Conservation (phyloP, 352 stramenopile species). For the Phytophthora syringae region DNA sequence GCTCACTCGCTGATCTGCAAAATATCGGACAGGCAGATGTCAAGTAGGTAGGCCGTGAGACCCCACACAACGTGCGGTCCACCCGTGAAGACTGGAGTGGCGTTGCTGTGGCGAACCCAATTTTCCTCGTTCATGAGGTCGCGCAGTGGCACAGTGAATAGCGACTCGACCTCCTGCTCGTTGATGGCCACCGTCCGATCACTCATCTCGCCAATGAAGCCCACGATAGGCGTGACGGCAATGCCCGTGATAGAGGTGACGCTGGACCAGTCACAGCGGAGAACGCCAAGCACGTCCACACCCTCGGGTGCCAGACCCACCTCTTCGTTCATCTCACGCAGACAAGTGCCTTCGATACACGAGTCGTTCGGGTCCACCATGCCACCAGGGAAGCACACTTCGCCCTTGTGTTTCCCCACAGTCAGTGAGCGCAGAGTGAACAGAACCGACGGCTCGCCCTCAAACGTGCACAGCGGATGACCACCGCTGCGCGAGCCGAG, state of each 20-base stretch:
- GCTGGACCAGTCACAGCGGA: slow-evolving; percentile 96
- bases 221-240: slow-evolving; percentile 97
- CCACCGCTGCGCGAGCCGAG: slow-evolving; percentile 91
- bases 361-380: slow-evolving; percentile 93
- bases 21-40: slow-evolving; percentile 86
- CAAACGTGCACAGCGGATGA: slow-evolving; percentile 97
- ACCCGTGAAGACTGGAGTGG: slow-evolving; percentile 94
- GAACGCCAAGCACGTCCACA: slow-evolving; percentile 94
- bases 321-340: slow-evolving; percentile 98
- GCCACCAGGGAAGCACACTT: slow-evolving; percentile 97
- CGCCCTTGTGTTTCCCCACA: slow-evolving; percentile 94
- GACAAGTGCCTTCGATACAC: slow-evolving; percentile 96
- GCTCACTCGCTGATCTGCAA: slow-evolving; percentile 48
- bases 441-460: slow-evolving; percentile 94
- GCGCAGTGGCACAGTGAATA: slow-evolving; percentile 94
- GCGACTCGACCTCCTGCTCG: slow-evolving; percentile 94
- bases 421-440: slow-evolving; percentile 95
- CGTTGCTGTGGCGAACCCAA: slow-evolving; percentile 81
- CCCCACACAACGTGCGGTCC: slow-evolving; percentile 97
- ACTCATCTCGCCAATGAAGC: slow-evolving; percentile 94
- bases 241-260: slow-evolving; percentile 96
- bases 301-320: slow-evolving; percentile 86
- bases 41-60: slow-evolving; percentile 95
- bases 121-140: slow-evolving; percentile 88
- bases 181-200: slow-evolving; percentile 93